Base-by-base conservation (phyloP, 371 early-diverging fungal genomes). In the Phascolomyces articulosus region DNA sequence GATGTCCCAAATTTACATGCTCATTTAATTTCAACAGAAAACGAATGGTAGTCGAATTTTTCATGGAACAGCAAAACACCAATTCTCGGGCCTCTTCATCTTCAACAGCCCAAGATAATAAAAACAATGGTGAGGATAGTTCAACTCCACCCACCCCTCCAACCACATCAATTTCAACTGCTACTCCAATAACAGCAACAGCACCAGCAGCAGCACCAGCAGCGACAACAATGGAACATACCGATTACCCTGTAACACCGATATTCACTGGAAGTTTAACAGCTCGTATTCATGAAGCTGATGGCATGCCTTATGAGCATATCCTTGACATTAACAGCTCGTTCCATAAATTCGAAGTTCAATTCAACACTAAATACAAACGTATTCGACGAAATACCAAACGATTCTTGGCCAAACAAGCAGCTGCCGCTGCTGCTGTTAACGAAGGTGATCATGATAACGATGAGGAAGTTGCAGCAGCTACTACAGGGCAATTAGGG, bases 311-410 rank as follows among this genome's bases (percentile, higher is more conserved):
- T 0, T 97, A 95, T 68, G 97, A 97, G 64, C 96, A 95, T 62
- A 93, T 96, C 26, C 78, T 98, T 20, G 90, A 91, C 48, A 91
- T 98, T 40, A 91, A 93, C 34, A 92, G 92, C 24, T 62, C 66
- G 20, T 66, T 79, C n/a, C 87, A 95, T 68, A 86, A 88, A 54
- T 95, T 92, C 64, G 95, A 97, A 67, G 91, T 98, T 8, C 92
- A 90, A 60, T 98, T 96, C 77, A 95, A 98, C 72, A 96, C 97
- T 15, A 96, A 96, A 73, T 96, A 97, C 74, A 96, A 97, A 82
- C 92, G 97, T 69, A 95, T 94, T 67, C 85, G 95, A 24, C 86
- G 95, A 38, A 91, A 88, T 67, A 94, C 92, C 4, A 93, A 92
- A 64, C 81, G 93, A 53, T 93, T 93, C 75, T 85, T 89, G 60